These are phyloP conservation scores for Colletotrichum chlorophyti DNA, from an alignment of 2,329 filamentous ascomycete species.

Conservation along the genomic window DNA sequence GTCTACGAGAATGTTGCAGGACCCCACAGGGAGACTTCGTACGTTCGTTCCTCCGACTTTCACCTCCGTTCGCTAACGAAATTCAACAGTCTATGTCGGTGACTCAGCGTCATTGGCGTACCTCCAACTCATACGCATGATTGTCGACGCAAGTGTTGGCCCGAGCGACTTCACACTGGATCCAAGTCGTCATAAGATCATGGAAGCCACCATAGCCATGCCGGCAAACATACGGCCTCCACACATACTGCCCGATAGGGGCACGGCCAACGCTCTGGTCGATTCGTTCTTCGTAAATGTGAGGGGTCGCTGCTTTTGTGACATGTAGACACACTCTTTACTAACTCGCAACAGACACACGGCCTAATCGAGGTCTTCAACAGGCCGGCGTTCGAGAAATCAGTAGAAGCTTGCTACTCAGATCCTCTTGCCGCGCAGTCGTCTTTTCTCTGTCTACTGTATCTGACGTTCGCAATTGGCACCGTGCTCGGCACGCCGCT, in stretches of 20 bases:
- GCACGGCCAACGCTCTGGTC: conserved; percentile 60
- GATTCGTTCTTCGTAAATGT: conserved; percentile 69
- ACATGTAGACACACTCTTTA: neutral
- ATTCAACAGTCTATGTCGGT: conserved; percentile 61
- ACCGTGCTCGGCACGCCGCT: conserved; percentile 62
- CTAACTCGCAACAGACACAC: conserved; percentile 52
- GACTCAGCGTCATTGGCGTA: conserved; percentile 68
- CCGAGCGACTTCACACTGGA: conserved; percentile 64
- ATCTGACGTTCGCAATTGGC: conserved; percentile 69
- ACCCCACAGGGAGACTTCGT: conserved; percentile 63
- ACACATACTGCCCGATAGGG: conserved; percentile 61
- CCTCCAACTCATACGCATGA: conserved; percentile 65
- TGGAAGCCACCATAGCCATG: conserved; percentile 59
- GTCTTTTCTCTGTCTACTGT: conserved; percentile 64
- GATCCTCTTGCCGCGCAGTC: conserved; percentile 57
- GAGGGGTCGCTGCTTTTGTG: conserved; percentile 30
- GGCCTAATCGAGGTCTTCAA: conserved; percentile 68
- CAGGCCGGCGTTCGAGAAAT: conserved; percentile 53
- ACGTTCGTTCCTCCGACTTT: conserved; percentile 34
- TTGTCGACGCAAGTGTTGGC: conserved; percentile 62
- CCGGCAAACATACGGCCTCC: conserved; percentile 53
- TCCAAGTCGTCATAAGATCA: conserved; percentile 61
- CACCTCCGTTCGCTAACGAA: neutral
- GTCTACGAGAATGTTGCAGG: conserved; percentile 64
- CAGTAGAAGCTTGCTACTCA: conserved; percentile 59